A percentile compares a stretch with the other conserved stretches of the same genome.
phyloP scores from a whole-genome alignment of 2,329 filamentous ascomycete genomes.

The Nemania abortiva region DNA sequence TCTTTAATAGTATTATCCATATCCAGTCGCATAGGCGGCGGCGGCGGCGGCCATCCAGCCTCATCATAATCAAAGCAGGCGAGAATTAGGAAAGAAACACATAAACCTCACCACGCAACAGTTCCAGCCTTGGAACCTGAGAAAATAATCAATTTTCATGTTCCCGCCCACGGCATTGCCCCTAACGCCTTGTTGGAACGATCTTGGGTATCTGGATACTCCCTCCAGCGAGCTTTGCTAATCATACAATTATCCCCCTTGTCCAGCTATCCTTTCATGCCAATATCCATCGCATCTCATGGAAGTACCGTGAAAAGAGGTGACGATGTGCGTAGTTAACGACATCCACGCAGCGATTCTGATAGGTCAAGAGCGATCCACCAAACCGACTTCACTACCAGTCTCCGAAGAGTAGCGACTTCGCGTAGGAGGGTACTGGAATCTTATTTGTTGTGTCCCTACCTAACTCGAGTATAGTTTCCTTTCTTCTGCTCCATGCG shows the following conservation, averaged over 20 bases:
- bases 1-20: no score
- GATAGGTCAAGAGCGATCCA: neutral
- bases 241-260: conserved; percentile 21
- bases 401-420: no score
- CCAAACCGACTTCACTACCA: neutral
- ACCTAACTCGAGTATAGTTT: conserved; percentile 68
- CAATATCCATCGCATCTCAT: neutral
- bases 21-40: neutral
- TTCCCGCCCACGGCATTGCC: conserved; percentile 1
- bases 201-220: conserved; percentile 42
- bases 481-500: conserved; percentile 79
- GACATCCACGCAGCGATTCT: neutral
- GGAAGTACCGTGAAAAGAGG: neutral
- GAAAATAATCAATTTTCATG: conserved; percentile 15
- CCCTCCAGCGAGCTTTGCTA: conserved; percentile 35
- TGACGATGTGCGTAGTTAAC: neutral
- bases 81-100: neutral
- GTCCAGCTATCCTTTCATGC: neutral
- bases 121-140: neutral
- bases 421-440: no score
- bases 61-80: neutral
- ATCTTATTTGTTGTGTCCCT: conserved; percentile 37
- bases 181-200: conserved; percentile 29
- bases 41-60: no score
- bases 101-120: neutral